Percentiles rank a stretch among this genome's conserved stretches.
phyloP scores from a whole-genome alignment of 2,329 filamentous ascomycete genomes.

The Fusarium robinianum region DNA sequence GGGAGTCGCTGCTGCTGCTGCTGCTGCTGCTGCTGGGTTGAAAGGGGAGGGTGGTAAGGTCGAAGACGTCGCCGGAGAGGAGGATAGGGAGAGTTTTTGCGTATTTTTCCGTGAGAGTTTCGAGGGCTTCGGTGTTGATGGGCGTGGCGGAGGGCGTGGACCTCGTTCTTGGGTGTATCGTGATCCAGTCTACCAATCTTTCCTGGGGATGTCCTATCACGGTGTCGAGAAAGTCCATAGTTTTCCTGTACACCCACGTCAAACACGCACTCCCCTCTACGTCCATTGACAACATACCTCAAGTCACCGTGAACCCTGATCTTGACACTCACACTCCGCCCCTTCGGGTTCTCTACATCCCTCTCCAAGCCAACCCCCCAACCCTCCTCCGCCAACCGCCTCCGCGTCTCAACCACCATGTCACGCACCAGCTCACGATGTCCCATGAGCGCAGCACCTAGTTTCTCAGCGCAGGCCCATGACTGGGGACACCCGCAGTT shows the following conservation, averaged over 20 bases:
- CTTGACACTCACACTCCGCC: conserved; percentile 69
- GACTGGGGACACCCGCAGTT: conserved; percentile 76
- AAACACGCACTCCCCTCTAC: not conserved
- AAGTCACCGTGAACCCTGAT: conserved; percentile 70
- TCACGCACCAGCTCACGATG: conserved; percentile 66
- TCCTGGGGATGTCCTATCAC: conserved; percentile 59
- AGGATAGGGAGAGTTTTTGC: conserved; percentile 63
- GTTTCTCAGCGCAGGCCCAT: conserved; percentile 70
- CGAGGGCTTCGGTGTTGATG: conserved; percentile 65
- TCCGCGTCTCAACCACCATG: conserved; percentile 64
- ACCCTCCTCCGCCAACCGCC: conserved; percentile 55
- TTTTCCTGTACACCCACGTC: conserved; percentile 45
- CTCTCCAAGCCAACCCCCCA: conserved; percentile 54
- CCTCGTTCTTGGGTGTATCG: conserved; percentile 69
- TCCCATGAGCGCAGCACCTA: conserved; percentile 73
- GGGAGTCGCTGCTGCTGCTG: conserved; percentile 10
- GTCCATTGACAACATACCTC: conserved; percentile 41
- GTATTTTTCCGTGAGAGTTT: conserved; percentile 57
- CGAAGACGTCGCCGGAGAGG: conserved; percentile 72
- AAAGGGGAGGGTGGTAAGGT: conserved; percentile 56
- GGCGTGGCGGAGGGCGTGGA: conserved; percentile 64
- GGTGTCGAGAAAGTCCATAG: conserved; percentile 65
- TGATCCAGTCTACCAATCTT: conserved; percentile 67
- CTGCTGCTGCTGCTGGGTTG: conserved; percentile 36
- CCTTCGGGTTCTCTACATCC: conserved; percentile 50